Conservation (phyloP, 75 land plant species). For the Sequoiadendron giganteum region DNA sequence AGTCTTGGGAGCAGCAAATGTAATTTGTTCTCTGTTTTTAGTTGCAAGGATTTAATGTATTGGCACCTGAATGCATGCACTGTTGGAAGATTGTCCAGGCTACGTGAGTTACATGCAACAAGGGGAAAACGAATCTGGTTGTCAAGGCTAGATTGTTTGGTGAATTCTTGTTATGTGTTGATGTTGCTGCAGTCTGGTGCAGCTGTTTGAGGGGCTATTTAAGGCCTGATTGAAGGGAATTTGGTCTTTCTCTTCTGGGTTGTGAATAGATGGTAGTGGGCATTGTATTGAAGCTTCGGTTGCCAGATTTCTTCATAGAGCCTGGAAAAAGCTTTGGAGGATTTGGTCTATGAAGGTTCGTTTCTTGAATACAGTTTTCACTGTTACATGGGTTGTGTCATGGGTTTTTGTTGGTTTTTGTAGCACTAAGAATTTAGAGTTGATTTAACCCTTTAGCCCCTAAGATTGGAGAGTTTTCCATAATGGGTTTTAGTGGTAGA, state of each 20-base stretch:
- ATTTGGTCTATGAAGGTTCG: background rate
- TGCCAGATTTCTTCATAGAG: background rate
- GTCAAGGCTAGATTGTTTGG: background rate
- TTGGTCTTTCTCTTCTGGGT: background rate
- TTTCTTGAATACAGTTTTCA: background rate
- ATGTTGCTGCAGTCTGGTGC: background rate
- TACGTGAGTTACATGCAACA: background rate
- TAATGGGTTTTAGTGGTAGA: background rate
- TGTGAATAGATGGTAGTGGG: background rate
- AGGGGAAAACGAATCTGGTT: background rate
- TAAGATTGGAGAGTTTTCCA: background rate
- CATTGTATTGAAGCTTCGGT: background rate
- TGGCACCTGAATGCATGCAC: background rate
- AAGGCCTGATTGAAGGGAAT: background rate
- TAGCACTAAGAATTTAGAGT: background rate
- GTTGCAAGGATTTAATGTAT: background rate
- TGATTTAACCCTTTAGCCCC: background rate
- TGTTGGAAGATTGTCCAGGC: background rate
- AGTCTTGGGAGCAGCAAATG: background rate
- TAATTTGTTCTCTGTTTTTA: background rate
- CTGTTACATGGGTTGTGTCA: background rate
- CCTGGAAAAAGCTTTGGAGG: background rate
- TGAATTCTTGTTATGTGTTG: background rate
- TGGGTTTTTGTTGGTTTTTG: background rate
- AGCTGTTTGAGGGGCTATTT: background rate